Conservation (phyloP, 2,329 filamentous ascomycete species). For the Mycosphaerella sp. region DNA sequence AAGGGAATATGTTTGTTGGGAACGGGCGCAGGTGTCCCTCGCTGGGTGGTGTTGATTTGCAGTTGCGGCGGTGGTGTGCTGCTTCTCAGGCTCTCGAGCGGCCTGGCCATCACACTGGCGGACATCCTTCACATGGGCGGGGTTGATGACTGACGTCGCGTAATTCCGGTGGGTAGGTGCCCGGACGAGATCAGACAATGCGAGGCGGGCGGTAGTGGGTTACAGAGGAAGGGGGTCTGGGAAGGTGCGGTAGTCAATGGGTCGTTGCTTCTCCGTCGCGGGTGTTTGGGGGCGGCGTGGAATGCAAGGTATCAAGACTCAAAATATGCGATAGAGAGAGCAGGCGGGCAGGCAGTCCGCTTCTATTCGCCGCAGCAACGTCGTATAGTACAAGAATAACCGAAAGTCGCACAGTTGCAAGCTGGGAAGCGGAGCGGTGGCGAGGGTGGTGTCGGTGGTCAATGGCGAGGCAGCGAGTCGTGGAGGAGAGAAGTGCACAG, state of each 20-base stretch:
- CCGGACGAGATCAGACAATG: too few species aligned
- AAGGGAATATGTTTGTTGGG: constrained; percentile 89
- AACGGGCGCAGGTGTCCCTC: constrained; percentile 54
- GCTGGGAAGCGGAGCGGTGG: background rate
- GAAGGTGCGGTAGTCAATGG: background rate
- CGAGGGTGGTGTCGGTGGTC: background rate
- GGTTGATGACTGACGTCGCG: background rate
- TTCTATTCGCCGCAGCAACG: background rate
- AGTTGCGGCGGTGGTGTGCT: constrained; percentile 49
- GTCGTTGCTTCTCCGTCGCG: background rate
- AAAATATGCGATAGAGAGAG: constrained; percentile 1
- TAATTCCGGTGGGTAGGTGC: background rate
- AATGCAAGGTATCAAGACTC: background rate
- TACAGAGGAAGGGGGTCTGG: background rate
- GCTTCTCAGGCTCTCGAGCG: constrained; percentile 29
- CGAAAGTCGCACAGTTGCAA: background rate
- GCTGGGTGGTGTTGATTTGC: constrained; percentile 51
- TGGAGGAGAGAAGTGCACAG: background rate
- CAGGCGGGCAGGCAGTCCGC: background rate
- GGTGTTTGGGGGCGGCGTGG: background rate
- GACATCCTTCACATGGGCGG: constrained; percentile 16
- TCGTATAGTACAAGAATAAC: background rate
- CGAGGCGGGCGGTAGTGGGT: too few species aligned
- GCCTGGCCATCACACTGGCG: constrained; percentile 40
- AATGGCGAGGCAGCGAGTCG: background rate